Conservation (phyloP, 2,329 filamentous ascomycete species). For the Calcarisporium arbuscula region DNA sequence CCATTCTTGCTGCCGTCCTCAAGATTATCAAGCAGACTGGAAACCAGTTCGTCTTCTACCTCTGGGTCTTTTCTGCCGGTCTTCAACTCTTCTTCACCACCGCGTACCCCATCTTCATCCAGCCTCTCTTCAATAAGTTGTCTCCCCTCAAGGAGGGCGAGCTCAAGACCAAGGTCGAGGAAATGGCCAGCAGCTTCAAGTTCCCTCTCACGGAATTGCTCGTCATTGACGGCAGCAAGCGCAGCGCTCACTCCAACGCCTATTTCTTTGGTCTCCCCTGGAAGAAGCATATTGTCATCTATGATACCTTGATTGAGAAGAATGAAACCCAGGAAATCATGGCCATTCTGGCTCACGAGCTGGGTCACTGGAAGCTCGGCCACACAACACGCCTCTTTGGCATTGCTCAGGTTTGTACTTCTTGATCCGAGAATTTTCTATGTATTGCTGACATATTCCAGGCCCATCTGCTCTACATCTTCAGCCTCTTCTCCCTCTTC, state of each 20-base stretch:
- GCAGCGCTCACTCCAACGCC: conserved; percentile 81
- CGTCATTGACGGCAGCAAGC: conserved; percentile 88
- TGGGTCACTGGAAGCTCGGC: conserved; percentile 94
- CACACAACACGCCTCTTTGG: conserved; percentile 89
- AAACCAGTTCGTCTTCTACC: conserved; percentile 93
- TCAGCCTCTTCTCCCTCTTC: conserved; percentile 93
- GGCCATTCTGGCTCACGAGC: conserved; percentile 88
- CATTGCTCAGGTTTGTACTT: conserved; percentile 62
- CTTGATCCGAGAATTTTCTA: conserved; percentile 9
- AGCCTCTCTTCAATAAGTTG: conserved; percentile 97
- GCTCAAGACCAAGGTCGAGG: conserved; percentile 83
- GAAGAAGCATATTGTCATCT: conserved; percentile 99
- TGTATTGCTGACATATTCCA: conserved; percentile 32
- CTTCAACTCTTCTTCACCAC: conserved; percentile 94
- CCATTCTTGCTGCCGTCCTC: conserved; percentile 86
- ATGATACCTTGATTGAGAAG: conserved; percentile 96
- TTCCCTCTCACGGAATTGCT: conserved; percentile 92
- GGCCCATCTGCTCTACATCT: conserved; percentile 94
- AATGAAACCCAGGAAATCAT: conserved; percentile 87
- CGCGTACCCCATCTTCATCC: conserved; percentile 88
- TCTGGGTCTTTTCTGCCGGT: conserved; percentile 86
- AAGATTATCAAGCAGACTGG: conserved; percentile 93
- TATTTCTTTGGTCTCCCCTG: conserved; percentile 97
- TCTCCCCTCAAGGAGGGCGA: conserved; percentile 82
- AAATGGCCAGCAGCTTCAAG: conserved; percentile 71